Evolutionary conservation across 805 yeast genomes (phyloP), one percentile per base, ranked within the genome.

Genomic region (Hanseniaspora nectarophila): DNA sequence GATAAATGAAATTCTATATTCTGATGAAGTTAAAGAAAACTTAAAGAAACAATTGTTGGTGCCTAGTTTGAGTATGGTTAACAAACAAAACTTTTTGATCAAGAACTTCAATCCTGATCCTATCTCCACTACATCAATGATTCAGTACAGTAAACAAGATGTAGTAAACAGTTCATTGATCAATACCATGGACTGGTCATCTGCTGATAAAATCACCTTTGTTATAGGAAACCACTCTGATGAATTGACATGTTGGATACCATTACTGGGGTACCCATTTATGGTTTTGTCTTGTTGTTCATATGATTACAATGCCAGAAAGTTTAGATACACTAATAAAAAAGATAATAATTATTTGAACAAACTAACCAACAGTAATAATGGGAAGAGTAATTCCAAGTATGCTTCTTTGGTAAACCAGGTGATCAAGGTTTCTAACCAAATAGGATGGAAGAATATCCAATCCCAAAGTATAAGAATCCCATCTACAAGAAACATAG

Each of bases 281-380:
- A 70, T 90, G 71, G 95, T 87, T 9, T 85, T 90, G 39, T 97
- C 97, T 10, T 90, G 97, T 64, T 90, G 97, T 64, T 88, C 97
- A 0, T 95, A 90, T 65, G 78, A 83, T 2, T 72, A 90, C 40
- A 75, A 81, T 5, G 97, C 97, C 2, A 80, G 78, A 28, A 80
- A 80, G 58, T 70, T 74, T 2, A 72, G 97, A 59, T 89, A 76
- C 60, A 26, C 45, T n/a, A 40, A 33, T 10, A 52, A 52, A 24
- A 42, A 69, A 80, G 15, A 74, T 77, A 1, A 70, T 71, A 51
- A 68, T 61, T 53, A 48, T 54, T 34, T 61, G 18, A 15, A 38
- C 31, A 10, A 32, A 39, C n/a, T 48, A 32, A 26, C 49, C 45
- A 15, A 32, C 38, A 39, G 48, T 53, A 21, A 55, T 16, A 51